Conservation (phyloP, 352 stramenopile species). For the Globisporangium middletonii region DNA sequence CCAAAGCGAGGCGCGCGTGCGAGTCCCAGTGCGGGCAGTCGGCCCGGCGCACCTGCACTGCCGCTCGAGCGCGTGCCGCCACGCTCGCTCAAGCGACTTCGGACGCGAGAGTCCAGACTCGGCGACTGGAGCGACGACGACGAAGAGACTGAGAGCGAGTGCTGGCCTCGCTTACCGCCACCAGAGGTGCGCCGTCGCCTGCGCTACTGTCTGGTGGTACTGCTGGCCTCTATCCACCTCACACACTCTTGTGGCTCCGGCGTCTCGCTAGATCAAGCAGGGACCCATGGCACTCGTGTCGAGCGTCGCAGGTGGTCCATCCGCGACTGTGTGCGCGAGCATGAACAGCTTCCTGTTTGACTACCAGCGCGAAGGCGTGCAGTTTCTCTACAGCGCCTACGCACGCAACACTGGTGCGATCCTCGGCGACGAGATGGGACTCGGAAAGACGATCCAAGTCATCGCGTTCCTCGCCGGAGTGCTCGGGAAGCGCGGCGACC, state of each 20-base stretch:
- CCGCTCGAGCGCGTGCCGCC: background rate
- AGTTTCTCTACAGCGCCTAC: slow-evolving; percentile 65
- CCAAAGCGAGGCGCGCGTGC: slow-evolving; percentile 1
- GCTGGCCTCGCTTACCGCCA: slow-evolving; percentile 47
- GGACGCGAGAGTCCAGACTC: background rate
- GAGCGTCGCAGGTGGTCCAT: slow-evolving; percentile 5
- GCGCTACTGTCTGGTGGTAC: background rate
- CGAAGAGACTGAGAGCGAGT: slow-evolving; percentile 17
- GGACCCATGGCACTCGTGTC: slow-evolving; percentile 38
- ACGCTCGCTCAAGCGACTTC: slow-evolving; percentile 3
- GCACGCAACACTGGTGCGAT: slow-evolving; percentile 70
- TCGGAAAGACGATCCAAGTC: slow-evolving; percentile 93
- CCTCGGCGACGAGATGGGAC: slow-evolving; percentile 98
- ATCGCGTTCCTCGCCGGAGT: slow-evolving; percentile 89
- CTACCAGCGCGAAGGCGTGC: slow-evolving; percentile 64
- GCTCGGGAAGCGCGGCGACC: slow-evolving; percentile 90
- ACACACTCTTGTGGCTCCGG: background rate
- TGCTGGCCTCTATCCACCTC: background rate
- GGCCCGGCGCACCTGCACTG: background rate
- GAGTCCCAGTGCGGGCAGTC: background rate
- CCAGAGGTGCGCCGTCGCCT: slow-evolving; percentile 23
- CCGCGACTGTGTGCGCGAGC: slow-evolving; percentile 42
- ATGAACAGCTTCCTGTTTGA: slow-evolving; percentile 73
- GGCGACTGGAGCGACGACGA: slow-evolving; percentile 10
- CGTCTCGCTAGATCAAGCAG: slow-evolving; percentile 14